These are phyloP conservation scores for Beta corolliflora DNA, from an alignment of 179 eudicot species.

Conservation along the genomic window DNA sequence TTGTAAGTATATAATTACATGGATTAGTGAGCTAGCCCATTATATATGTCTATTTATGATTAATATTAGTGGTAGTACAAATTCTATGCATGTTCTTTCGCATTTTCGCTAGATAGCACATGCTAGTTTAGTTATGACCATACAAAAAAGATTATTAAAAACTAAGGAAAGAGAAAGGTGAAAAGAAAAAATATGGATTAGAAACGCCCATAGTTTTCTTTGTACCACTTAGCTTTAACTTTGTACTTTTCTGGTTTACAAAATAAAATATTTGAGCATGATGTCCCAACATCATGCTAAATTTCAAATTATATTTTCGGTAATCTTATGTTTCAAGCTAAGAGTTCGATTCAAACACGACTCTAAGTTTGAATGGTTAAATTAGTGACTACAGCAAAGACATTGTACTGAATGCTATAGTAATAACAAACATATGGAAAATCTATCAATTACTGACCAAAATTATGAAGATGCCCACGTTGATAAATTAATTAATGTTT, in stretches of 20 bases:
- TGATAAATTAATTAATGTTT: too few relatives aligned
- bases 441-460: not conserved
- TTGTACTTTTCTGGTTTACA: slow-evolving; percentile 4
- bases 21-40: not conserved
- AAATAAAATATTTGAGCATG: not conserved
- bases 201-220: not conserved
- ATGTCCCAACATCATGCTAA: not conserved
- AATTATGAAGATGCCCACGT: not conserved
- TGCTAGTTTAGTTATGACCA: slow-evolving; percentile 13
- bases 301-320: not conserved
- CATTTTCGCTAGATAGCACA: slow-evolving; percentile 6
- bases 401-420: not conserved
- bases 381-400: not conserved
- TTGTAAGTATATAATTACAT: not conserved
- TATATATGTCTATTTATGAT: not conserved
- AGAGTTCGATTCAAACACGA: slow-evolving; percentile 2
- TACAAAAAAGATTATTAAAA: not conserved
- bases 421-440: not conserved
- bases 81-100: slow-evolving; percentile 7
- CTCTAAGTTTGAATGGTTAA: not conserved
- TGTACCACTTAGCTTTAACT: slow-evolving; percentile 1
- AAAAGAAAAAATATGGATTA: not conserved
- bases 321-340: not conserved
- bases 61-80: not conserved
- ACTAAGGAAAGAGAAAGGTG: not conserved